A percentile compares a stretch with the other conserved stretches of the same genome.
These are phyloP conservation scores for Mycena polygramma DNA, from an alignment of 768 basidiomycete genomes.

Conservation along the genomic window DNA sequence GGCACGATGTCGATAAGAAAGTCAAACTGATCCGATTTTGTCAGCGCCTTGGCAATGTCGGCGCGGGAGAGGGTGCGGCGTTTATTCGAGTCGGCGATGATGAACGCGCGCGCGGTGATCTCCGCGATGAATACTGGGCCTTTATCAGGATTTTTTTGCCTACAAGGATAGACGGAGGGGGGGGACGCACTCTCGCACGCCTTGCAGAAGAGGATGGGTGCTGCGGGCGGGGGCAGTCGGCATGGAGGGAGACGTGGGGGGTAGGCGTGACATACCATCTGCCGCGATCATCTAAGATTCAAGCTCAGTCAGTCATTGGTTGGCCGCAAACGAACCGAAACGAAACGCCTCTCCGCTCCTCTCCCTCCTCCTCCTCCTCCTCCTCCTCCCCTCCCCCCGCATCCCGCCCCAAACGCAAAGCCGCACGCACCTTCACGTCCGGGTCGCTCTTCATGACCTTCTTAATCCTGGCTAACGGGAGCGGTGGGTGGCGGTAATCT, in stretches of 20 bases:
- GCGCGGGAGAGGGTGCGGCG: constrained; percentile 94
- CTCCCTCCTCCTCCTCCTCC: too few species aligned
- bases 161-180: constrained; percentile 2
- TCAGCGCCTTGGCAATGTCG: constrained; percentile 93
- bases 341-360: constrained; percentile 41
- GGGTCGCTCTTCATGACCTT: constrained; percentile 99
- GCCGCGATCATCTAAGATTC: constrained; percentile 92
- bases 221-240: constrained; percentile 51
- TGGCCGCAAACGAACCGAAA: constrained; percentile 7
- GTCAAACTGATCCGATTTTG: constrained; percentile 96
- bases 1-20: constrained; percentile 98
- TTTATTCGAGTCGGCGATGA: constrained; percentile 95
- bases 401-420: too few species aligned
- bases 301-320: background rate
- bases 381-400: too few species aligned
- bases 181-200: constrained; percentile 92
- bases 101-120: constrained; percentile 95
- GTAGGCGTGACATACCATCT: constrained; percentile 71
- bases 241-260: constrained; percentile 32
- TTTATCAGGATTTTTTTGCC: too few species aligned
- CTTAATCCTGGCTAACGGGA: constrained; percentile 96
- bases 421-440: constrained; percentile 82
- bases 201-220: constrained; percentile 96
- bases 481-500: constrained; percentile 88
- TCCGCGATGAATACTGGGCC: constrained; percentile 93